Percentiles rank a stretch among this genome's conserved stretches.
Conservation (phyloP, 2,329 filamentous ascomycete species). For the Epicoccum nigrum region DNA sequence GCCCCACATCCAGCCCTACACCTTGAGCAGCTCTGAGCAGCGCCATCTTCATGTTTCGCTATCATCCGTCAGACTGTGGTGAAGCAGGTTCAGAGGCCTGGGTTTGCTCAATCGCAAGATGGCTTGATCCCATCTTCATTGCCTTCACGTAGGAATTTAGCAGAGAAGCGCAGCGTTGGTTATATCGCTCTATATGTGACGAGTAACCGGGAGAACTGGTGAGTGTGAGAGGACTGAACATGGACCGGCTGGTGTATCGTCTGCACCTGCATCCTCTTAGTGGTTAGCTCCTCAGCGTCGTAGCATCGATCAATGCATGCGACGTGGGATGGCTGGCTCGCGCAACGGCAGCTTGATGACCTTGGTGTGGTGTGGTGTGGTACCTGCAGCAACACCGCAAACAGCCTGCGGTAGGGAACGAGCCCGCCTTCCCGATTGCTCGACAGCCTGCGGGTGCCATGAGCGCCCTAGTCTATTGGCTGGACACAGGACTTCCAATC, state of each 20-base stretch:
- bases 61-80: slow-evolving; percentile 1
- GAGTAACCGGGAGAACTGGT: neutral
- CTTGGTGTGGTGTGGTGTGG: slow-evolving; percentile 16
- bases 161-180: too few species aligned
- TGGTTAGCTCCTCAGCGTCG: too few species aligned
- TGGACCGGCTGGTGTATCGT: too few species aligned
- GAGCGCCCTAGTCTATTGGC: slow-evolving; percentile 34
- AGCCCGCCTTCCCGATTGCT: slow-evolving; percentile 14
- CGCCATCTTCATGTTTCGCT: neutral
- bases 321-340: slow-evolving; percentile 4
- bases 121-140: too few species aligned
- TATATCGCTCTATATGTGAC: too few species aligned
- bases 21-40: slow-evolving; percentile 15
- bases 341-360: slow-evolving; percentile 4
- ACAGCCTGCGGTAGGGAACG: slow-evolving; percentile 11
- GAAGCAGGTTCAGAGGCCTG: neutral
- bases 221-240: too few species aligned
- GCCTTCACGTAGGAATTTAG: too few species aligned
- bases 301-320: neutral
- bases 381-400: slow-evolving; percentile 34
- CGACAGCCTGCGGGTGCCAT: slow-evolving; percentile 27
- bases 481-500: slow-evolving; percentile 24
- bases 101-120: too few species aligned
- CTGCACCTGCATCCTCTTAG: too few species aligned
- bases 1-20: slow-evolving; percentile 17